Percentiles rank a stretch among this genome's conserved stretches.
phyloP scores from a whole-genome alignment of 495 filamentous ascomycete genomes.

The Aspergillus ostianus region DNA sequence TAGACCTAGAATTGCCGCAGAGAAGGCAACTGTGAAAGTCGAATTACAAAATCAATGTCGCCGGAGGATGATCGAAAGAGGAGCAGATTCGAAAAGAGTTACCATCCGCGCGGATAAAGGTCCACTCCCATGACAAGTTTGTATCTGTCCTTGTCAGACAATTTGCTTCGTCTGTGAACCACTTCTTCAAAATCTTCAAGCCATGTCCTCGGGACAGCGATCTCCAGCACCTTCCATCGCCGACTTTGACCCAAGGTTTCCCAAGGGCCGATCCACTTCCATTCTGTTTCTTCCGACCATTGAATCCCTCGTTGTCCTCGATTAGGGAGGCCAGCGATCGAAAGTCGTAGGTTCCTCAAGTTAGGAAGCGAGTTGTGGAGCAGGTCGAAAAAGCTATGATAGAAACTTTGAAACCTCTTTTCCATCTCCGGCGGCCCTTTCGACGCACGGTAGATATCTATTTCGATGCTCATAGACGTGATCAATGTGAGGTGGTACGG shows the following conservation, averaged over 20 bases:
- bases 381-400: constrained; percentile 5
- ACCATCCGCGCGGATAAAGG: constrained; percentile 9
- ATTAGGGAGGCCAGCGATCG: constrained; percentile 11
- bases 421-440: constrained; percentile 11
- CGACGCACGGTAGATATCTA: constrained; percentile 10
- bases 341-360: constrained; percentile 6
- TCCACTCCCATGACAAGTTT: constrained; percentile 9
- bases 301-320: not conserved
- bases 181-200: constrained; percentile 3
- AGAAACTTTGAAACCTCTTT: constrained; percentile 2
- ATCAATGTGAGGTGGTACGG: constrained; percentile 2
- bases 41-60: too few relatives aligned
- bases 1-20: not conserved
- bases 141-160: constrained; percentile 7
- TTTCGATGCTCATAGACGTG: constrained; percentile 10
- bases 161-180: constrained; percentile 6
- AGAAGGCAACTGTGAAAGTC: too few relatives aligned
- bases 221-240: constrained; percentile 11
- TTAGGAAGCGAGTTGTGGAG: constrained; percentile 1
- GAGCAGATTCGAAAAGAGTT: not conserved
- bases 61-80: too few relatives aligned
- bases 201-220: constrained; percentile 9
- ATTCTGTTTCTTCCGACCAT: constrained; percentile 9
- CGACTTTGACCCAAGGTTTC: constrained; percentile 9
- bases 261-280: constrained; percentile 13